Evolutionary conservation across 2,329 filamentous ascomycete genomes (phyloP), one percentile per base, ranked within the genome.

Genomic region (Sporothrix pallida): DNA sequence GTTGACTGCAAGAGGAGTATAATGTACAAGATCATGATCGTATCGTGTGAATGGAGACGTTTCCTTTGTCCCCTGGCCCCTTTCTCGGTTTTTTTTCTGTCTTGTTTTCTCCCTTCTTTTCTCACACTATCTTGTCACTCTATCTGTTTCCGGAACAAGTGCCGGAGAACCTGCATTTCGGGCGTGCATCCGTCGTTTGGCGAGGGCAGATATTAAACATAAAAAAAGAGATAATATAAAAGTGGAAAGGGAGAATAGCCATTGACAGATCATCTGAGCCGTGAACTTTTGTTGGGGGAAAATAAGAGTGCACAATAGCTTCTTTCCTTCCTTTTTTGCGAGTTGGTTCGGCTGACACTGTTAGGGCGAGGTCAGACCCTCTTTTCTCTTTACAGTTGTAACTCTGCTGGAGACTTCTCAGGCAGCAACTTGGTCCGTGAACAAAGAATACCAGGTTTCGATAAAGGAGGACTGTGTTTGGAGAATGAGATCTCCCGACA

Each of bases 401-500:
- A 37, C 31, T 37, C 65, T 23, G 42, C 56, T 71, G 54, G 56
- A 62, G 54, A 42, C 46, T 17, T 37, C 44, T n/a, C 15, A 71
- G 70, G 70, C 70, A 71, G 70, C 70, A n/a, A 71, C 56, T 37
- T 71, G 70, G 70, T 31, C 70, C 44, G 70, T 71, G 70, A 71
- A 37, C 42, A 23, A 20, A 48, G 3, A 60, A 2, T 46, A 26
- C 62, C 62, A 67, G 37, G n/a, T 67, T 17, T 67, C 4, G 23
- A 58, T 15, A 31, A 37, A 37, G 31, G 52, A 12, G 23, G 23
- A 13, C 42, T 13, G 12, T 67, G 12, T 67, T 12, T 2, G 20
- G 42, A 48, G n/a, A 10, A 48, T 12, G 10, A 48, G 12, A 48
- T 63, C 58, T 44, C 31, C 31, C 7, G 4, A 37, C 4, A 37